Evolutionary conservation across 257 asterid species (phyloP).

Genomic region (Ballota nigra): DNA sequence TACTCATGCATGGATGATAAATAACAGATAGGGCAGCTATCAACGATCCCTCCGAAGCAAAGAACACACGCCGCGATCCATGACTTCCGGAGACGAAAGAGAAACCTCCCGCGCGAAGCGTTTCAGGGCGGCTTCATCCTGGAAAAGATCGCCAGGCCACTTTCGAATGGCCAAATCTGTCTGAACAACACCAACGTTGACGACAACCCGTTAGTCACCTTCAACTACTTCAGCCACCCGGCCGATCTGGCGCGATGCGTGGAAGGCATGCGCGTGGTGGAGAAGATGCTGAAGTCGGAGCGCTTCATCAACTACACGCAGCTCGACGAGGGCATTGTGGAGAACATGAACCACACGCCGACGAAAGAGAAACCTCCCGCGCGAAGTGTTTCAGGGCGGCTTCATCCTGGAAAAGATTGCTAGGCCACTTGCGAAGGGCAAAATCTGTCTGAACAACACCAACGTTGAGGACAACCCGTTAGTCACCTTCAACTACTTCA

Average conservation of each 20-base stretch:
- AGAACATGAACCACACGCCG: slow-evolving; percentile 45
- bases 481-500: slow-evolving; percentile 91
- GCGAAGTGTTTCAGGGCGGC: slow-evolving; percentile 33
- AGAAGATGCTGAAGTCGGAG: slow-evolving; percentile 62
- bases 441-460: slow-evolving; percentile 55
- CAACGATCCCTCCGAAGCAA: slow-evolving; percentile 67
- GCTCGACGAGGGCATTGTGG: slow-evolving; percentile 44
- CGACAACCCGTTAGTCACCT: slow-evolving; percentile 82
- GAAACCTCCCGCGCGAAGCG: slow-evolving; percentile 31
- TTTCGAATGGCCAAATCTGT: slow-evolving; percentile 34
- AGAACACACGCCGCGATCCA: slow-evolving; percentile 55
- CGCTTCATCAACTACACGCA: slow-evolving; percentile 52
- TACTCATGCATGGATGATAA: background rate
- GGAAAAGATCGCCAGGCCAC: slow-evolving; percentile 30
- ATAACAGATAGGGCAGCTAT: slow-evolving; percentile 76
- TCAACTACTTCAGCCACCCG: slow-evolving; percentile 94
- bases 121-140: slow-evolving; percentile 39
- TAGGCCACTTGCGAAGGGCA: slow-evolving; percentile 22
- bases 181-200: slow-evolving; percentile 60
- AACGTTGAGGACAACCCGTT: slow-evolving; percentile 74
- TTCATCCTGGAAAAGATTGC: slow-evolving; percentile 38
- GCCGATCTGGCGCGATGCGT: slow-evolving; percentile 65
- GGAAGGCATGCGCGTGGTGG: slow-evolving; percentile 64
- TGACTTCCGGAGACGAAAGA: slow-evolving; percentile 41
- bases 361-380: slow-evolving; percentile 39